Percentiles rank a stretch among this genome's conserved stretches.
These are phyloP conservation scores for Bondarzewia mesenterica DNA, from an alignment of 1,284 basidiomycete species.

Conservation along the genomic window DNA sequence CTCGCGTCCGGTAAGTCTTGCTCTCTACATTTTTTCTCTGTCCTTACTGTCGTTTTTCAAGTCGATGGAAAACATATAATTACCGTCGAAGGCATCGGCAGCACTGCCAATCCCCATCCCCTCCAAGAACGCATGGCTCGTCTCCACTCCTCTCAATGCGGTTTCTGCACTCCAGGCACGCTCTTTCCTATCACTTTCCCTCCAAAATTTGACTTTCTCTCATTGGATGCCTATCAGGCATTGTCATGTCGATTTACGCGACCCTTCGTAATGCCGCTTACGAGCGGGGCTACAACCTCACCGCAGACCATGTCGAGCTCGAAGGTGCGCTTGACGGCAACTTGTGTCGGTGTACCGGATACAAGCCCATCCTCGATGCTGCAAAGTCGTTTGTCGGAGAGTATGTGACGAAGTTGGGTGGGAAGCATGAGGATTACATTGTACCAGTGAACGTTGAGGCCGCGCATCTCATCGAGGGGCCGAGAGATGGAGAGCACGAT, in stretches of 20 bases:
- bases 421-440: background rate
- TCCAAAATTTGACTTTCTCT: background rate
- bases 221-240: background rate
- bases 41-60: background rate
- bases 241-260: background rate
- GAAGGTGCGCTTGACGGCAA: background rate
- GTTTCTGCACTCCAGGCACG: background rate
- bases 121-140: background rate
- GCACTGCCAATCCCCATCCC: background rate
- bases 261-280: background rate
- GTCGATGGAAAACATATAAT: background rate
- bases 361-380: background rate
- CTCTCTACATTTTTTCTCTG: background rate
- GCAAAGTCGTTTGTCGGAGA: background rate
- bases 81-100: background rate
- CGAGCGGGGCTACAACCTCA: background rate
- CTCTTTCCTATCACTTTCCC: background rate
- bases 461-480: background rate
- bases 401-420: background rate
- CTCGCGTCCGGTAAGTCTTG: background rate
- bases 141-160: background rate
- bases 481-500: background rate
- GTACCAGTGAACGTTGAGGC: background rate
- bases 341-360: background rate
- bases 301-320: background rate